Conservation (phyloP, 495 filamentous ascomycete genomes). For the Platismatia glauca region DNA sequence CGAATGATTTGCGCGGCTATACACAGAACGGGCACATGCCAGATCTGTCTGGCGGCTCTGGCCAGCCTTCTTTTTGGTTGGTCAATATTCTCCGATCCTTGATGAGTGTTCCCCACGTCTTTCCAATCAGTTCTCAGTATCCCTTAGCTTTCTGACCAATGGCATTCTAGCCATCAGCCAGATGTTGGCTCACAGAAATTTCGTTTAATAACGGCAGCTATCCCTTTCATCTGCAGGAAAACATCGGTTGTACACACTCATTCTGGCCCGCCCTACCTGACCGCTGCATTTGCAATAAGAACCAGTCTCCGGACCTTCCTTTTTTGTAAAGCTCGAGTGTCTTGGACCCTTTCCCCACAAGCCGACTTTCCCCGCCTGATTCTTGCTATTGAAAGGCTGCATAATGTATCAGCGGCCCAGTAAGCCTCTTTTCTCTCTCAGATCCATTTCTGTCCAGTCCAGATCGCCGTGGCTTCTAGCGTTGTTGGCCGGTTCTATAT, state of each 20-base stretch:
- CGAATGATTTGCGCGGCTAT: constrained; percentile 13
- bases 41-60: background rate
- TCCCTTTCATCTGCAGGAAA: background rate
- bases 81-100: background rate
- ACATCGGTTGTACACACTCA: background rate
- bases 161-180: constrained; percentile 5
- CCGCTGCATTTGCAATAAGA: background rate
- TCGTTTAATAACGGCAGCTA: background rate
- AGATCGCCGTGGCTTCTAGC: background rate
- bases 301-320: constrained; percentile 1
- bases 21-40: background rate
- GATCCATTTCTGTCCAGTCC: background rate
- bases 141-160: constrained; percentile 6
- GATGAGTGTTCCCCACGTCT: background rate
- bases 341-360: background rate
- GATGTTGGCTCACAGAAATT: background rate
- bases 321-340: background rate
- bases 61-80: background rate
- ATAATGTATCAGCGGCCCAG: background rate
- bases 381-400: constrained; percentile 2
- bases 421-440: background rate
- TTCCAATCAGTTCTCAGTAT: background rate
- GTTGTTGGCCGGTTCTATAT: background rate
- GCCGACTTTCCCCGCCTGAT: background rate
- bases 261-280: background rate